phyloP scores from a whole-genome alignment of 192 early-diverging fungal species.

The Mortierella hygrophila region DNA sequence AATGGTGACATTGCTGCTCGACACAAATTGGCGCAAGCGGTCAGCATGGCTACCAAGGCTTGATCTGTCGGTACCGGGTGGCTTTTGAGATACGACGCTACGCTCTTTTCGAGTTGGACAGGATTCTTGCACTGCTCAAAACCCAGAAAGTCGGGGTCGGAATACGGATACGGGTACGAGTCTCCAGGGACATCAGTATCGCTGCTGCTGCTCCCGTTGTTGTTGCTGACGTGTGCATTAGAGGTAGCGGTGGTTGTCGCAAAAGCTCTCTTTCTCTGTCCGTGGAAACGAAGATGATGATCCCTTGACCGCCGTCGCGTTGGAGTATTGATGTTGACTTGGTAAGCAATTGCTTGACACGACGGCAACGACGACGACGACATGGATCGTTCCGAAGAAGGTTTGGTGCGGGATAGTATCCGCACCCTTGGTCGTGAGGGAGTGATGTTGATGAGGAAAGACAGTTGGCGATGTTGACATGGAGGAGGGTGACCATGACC shows the following conservation, averaged over 20 bases:
- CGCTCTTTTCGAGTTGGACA: conserved; percentile 38
- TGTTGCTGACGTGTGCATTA: background rate
- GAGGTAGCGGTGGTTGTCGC: background rate
- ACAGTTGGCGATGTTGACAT: background rate
- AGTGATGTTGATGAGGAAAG: background rate
- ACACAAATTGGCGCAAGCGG: conserved; percentile 26
- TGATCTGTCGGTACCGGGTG: conserved; percentile 31
- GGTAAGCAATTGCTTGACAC: background rate
- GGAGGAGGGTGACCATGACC: background rate
- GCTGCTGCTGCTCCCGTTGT: background rate
- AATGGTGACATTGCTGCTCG: background rate
- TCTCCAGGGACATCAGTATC: conserved; percentile 1
- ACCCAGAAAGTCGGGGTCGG: background rate
- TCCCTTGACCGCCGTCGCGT: background rate
- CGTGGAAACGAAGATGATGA: background rate
- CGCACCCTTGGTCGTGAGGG: background rate
- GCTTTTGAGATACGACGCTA: conserved; percentile 37
- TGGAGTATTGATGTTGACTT: background rate
- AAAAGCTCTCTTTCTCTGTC: background rate
- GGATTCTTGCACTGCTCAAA: conserved; percentile 43
- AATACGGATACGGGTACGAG: background rate
- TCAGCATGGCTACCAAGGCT: conserved; percentile 38
- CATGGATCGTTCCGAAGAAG: background rate
- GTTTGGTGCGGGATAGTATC: conserved; percentile 7
- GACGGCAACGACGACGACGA: background rate